These are phyloP conservation scores for Aspergillus ibericus DNA, from an alignment of 2,329 filamentous ascomycete species.

Conservation along the genomic window DNA sequence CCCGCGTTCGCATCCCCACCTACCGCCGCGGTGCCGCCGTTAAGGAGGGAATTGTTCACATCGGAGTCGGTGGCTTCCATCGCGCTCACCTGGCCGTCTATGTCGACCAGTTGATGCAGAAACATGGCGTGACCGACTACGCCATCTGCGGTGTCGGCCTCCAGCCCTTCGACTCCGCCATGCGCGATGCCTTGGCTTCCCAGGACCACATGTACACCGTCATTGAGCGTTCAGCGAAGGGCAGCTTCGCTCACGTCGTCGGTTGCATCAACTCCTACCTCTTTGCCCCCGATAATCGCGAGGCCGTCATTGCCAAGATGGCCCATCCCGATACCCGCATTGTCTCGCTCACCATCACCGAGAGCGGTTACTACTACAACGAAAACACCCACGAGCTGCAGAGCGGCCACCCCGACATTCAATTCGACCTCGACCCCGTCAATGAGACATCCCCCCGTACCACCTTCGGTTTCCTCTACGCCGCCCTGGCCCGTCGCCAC, in stretches of 20 bases:
- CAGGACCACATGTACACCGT: constrained; percentile 57
- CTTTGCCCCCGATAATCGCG: constrained; percentile 53
- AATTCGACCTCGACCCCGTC: constrained; percentile 47
- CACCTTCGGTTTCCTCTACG: constrained; percentile 56
- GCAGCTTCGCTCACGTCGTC: constrained; percentile 50
- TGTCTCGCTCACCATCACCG: constrained; percentile 57
- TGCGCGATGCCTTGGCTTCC: constrained; percentile 52
- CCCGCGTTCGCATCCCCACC: constrained; percentile 40
- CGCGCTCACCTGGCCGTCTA: constrained; percentile 56
- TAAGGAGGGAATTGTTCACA: constrained; percentile 57
- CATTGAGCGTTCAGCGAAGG: constrained; percentile 55
- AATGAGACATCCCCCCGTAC: constrained; percentile 48
- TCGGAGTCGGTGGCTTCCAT: constrained; percentile 58
- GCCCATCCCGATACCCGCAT: constrained; percentile 56
- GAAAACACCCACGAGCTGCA: constrained; percentile 58
- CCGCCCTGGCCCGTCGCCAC: constrained; percentile 50
- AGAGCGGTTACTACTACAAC: constrained; percentile 60
- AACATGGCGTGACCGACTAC: constrained; percentile 48
- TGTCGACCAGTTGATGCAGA: constrained; percentile 50
- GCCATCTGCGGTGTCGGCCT: constrained; percentile 56
- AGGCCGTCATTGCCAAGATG: constrained; percentile 57
- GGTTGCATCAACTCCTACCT: constrained; percentile 57
- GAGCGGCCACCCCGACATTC: constrained; percentile 52
- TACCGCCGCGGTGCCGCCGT: constrained; percentile 47
- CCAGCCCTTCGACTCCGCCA: constrained; percentile 51